Evolutionary conservation across 225 moss, liverwort and hornwort species (phyloP).

Genomic region (Marchantia paleacea): DNA sequence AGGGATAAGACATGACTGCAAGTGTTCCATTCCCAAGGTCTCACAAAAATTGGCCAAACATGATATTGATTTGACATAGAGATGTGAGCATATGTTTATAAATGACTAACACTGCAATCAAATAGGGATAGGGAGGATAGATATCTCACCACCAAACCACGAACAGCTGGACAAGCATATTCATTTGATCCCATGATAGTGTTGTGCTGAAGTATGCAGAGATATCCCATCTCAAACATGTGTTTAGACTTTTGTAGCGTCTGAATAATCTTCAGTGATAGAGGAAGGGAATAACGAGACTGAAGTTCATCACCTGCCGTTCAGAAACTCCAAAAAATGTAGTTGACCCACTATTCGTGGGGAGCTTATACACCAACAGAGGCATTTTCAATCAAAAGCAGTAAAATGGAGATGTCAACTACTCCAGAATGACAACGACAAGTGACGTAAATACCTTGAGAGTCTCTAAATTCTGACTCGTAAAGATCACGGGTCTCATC

Average conservation of each 20-base stretch:
- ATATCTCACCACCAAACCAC: conserved; percentile 41
- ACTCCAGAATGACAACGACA: neutral
- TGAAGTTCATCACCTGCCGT: neutral
- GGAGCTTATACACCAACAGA: neutral
- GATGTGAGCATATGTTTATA: neutral
- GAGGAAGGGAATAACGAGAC: conserved; percentile 38
- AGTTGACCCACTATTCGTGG: neutral
- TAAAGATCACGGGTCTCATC: conserved; percentile 34
- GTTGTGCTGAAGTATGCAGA: conserved; percentile 39
- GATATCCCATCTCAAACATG: conserved; percentile 39
- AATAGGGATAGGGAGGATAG: neutral
- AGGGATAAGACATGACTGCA: neutral
- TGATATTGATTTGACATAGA: neutral
- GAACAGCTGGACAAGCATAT: conserved; percentile 33
- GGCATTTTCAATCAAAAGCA: neutral
- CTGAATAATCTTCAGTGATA: conserved; percentile 31
- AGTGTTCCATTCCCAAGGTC: neutral
- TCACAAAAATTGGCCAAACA: neutral
- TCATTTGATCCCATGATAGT: conserved; percentile 25
- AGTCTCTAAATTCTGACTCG: conserved; percentile 2
- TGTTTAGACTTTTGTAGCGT: conserved; percentile 31
- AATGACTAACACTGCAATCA: neutral
- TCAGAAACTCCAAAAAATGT: neutral
- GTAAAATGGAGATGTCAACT: neutral
- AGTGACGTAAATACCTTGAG: neutral